These are phyloP conservation scores for Xerocomellus chrysenteron DNA, from an alignment of 768 basidiomycete species.

Conservation along the genomic window DNA sequence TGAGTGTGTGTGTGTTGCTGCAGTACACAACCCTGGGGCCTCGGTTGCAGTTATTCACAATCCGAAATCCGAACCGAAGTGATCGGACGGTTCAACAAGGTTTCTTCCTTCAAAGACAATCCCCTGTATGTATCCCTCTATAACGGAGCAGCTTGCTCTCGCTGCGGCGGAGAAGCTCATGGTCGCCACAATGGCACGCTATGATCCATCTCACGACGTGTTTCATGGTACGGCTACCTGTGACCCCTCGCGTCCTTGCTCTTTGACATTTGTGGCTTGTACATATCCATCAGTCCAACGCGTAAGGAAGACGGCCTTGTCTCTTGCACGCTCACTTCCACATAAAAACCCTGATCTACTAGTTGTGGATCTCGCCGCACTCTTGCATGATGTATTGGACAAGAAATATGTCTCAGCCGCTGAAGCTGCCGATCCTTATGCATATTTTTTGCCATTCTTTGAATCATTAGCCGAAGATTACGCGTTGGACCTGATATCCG, in stretches of 20 bases:
- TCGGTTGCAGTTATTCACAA: background rate
- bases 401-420: constrained; percentile 73
- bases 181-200: constrained; percentile 69
- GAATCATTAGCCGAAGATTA: constrained; percentile 39
- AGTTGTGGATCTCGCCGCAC: constrained; percentile 79
- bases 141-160: constrained; percentile 51
- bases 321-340: constrained; percentile 53
- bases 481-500: constrained; percentile 54
- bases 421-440: constrained; percentile 58
- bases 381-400: constrained; percentile 86
- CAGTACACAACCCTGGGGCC: background rate
- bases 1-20: background rate
- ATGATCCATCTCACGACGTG: constrained; percentile 79
- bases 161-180: constrained; percentile 66
- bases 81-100: background rate
- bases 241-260: background rate
- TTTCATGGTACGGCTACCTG: constrained; percentile 59
- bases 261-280: constrained; percentile 1
- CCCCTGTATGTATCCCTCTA: constrained; percentile 43
- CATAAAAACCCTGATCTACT: constrained; percentile 61
- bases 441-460: constrained; percentile 70
- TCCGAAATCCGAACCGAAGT: constrained; percentile 26
- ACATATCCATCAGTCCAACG: constrained; percentile 60
- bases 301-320: constrained; percentile 74
- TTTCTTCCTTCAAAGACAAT: background rate